Conservation (phyloP, 2,329 filamentous ascomycete species). For the Monosporascus sp. region DNA sequence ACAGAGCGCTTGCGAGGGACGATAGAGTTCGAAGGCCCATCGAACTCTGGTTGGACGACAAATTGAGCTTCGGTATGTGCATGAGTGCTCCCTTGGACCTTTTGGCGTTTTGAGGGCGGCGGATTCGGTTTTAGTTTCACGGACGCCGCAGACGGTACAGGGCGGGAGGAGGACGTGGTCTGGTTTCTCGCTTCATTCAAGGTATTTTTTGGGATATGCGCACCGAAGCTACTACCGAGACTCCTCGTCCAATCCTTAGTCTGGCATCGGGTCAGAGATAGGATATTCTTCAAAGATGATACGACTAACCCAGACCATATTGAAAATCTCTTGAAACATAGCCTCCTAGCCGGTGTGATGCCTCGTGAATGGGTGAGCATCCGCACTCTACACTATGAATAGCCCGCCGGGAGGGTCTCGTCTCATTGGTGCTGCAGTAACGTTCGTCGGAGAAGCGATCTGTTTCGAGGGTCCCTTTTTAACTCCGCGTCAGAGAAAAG, state of each 20-base stretch:
- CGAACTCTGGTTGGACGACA: neutral
- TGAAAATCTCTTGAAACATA: neutral
- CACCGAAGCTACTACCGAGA: constrained; percentile 4
- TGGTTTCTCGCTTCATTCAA: constrained; percentile 12
- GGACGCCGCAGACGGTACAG: neutral
- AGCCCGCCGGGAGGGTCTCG: neutral
- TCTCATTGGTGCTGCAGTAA: neutral
- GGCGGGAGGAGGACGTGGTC: constrained; percentile 2
- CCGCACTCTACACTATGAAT: neutral
- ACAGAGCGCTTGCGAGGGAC: constrained; percentile 14
- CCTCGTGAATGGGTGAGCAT: neutral
- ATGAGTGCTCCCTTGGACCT: constrained; percentile 4
- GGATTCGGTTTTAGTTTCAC: constrained; percentile 2
- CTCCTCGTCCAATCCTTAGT: neutral
- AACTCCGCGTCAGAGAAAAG: constrained; percentile 2
- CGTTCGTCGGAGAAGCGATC: neutral
- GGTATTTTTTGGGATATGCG: constrained; percentile 15
- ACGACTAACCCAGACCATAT: neutral
- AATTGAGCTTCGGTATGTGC: constrained; percentile 12
- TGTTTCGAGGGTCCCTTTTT: neutral
- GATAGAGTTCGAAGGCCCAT: neutral
- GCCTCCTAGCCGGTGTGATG: neutral
- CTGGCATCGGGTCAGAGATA: neutral
- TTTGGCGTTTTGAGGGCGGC: constrained; percentile 17
- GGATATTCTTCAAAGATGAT: neutral